phyloP scores from a whole-genome alignment of 73 alveolate species.

The Uronychia setigera region DNA sequence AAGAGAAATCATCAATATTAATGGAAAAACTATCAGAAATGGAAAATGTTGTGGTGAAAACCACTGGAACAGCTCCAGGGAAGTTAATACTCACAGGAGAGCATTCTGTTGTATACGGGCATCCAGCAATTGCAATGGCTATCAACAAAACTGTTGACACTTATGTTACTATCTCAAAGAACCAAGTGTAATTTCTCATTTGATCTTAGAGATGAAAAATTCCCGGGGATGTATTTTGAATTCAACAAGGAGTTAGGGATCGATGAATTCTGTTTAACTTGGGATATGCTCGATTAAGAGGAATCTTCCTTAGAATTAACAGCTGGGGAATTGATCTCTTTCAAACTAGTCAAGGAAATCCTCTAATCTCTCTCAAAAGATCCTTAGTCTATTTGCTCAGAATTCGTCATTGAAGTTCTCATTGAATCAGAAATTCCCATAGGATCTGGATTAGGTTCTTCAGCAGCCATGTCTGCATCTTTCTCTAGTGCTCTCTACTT shows the following conservation, averaged over 20 bases:
- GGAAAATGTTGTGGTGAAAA: too few species aligned
- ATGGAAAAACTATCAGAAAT: too few species aligned
- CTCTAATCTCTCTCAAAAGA: background rate
- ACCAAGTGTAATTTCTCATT: background rate
- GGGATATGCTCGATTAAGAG: background rate
- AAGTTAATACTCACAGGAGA: conserved; percentile 88
- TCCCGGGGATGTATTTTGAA: background rate
- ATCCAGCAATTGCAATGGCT: conserved; percentile 77
- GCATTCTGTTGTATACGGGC: conserved; percentile 90
- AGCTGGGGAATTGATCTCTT: background rate
- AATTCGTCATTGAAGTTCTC: background rate
- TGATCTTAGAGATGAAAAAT: background rate
- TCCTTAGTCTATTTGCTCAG: background rate
- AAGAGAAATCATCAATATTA: too few species aligned
- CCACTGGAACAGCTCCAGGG: conserved; percentile 64
- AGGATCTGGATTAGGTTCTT: conserved; percentile 90
- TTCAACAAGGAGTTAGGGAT: background rate
- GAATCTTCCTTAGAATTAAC: background rate
- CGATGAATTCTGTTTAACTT: background rate
- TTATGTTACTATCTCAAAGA: background rate
- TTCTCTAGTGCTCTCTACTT: conserved; percentile 43
- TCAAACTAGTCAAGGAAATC: background rate
- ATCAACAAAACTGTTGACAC: conserved; percentile 16
- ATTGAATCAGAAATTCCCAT: conserved; percentile 69
- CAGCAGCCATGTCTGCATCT: conserved; percentile 73